Evolutionary conservation across 164 flowering plant species (phyloP), one percentile per base, ranked within the genome.

Genomic region (Akebia trifoliata): DNA sequence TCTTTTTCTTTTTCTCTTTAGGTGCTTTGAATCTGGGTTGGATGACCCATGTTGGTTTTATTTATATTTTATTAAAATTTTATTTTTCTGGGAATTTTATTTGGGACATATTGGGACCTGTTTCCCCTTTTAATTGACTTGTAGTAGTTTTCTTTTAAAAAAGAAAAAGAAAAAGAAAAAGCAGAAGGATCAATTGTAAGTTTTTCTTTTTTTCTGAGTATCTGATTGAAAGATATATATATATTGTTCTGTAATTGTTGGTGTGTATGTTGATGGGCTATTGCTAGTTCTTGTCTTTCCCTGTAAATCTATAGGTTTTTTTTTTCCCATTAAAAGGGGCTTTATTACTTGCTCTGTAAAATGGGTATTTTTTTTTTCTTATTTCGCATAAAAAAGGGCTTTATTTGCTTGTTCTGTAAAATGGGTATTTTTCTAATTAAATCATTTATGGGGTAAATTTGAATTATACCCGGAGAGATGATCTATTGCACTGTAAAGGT

Each of bases 211-310:
- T 44, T 44, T 22, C 26, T 44, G 22, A 20, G 48, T 4, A 20
- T 22, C 48, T 44, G 48, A 44, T 44, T 44, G 25, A 44, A 44
- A 44, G 25, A n/a, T n/a, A n/a, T n/a, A n/a, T n/a, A n/a, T n/a
- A n/a, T n/a, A n/a, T n/a, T n/a, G n/a, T n/a, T n/a, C n/a, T n/a
- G n/a, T n/a, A n/a, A n/a, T n/a, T n/a, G n/a, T n/a, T n/a, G n/a
- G n/a, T n/a, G n/a, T n/a, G n/a, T n/a, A n/a, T n/a, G n/a, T n/a
- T n/a, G n/a, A n/a, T n/a, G n/a, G n/a, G n/a, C n/a, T n/a, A n/a
- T n/a, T n/a, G n/a, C n/a, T n/a, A n/a, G n/a, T n/a, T n/a, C n/a
- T n/a, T n/a, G n/a, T n/a, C n/a, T n/a, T n/a, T n/a, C n/a, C n/a
- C n/a, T n/a, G n/a, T n/a, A n/a, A n/a, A n/a, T n/a, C n/a, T n/a